A percentile compares a stretch with the other conserved stretches of the same genome.
phyloP scores from a whole-genome alignment of 768 basidiomycete species.

The Mycena capillaripes region DNA sequence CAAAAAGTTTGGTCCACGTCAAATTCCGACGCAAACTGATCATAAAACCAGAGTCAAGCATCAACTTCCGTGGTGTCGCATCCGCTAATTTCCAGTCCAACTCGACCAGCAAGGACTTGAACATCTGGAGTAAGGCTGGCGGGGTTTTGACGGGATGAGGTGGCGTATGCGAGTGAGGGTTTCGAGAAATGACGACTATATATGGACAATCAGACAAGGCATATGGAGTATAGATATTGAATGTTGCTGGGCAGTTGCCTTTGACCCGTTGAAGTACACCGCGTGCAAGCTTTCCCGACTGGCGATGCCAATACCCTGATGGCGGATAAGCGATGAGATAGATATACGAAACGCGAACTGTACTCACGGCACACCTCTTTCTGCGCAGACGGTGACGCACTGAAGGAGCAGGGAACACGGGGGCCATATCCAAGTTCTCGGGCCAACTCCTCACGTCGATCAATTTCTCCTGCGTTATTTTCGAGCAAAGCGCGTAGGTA shows the following conservation, averaged over 20 bases:
- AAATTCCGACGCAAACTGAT: slow-evolving; percentile 27
- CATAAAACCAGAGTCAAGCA: slow-evolving; percentile 43
- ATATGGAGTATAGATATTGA: slow-evolving; percentile 20
- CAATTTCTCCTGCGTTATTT: not conserved
- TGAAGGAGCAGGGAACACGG: not conserved
- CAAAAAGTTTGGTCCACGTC: slow-evolving; percentile 33
- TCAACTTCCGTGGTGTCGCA: slow-evolving; percentile 43
- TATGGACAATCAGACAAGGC: not conserved
- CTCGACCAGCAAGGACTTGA: slow-evolving; percentile 30
- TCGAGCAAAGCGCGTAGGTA: slow-evolving; percentile 42
- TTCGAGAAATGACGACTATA: not conserved
- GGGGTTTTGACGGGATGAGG: slow-evolving; percentile 21
- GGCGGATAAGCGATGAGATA: not conserved
- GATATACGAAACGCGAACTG: not conserved
- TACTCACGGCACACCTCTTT: slow-evolving; percentile 18
- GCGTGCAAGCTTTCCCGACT: slow-evolving; percentile 30
- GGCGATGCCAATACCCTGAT: slow-evolving; percentile 38
- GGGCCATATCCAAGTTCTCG: not conserved
- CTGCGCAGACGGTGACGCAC: not conserved
- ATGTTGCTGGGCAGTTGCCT: slow-evolving; percentile 4
- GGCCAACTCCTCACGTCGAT: slow-evolving; percentile 2
- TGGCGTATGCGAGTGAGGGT: slow-evolving; percentile 7
- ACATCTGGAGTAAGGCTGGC: slow-evolving; percentile 24
- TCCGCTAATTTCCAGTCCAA: slow-evolving; percentile 45
- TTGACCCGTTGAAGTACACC: slow-evolving; percentile 19